Evolutionary conservation across 164 flowering plant genomes (phyloP).

Genomic region (Aristolochia contorta): DNA sequence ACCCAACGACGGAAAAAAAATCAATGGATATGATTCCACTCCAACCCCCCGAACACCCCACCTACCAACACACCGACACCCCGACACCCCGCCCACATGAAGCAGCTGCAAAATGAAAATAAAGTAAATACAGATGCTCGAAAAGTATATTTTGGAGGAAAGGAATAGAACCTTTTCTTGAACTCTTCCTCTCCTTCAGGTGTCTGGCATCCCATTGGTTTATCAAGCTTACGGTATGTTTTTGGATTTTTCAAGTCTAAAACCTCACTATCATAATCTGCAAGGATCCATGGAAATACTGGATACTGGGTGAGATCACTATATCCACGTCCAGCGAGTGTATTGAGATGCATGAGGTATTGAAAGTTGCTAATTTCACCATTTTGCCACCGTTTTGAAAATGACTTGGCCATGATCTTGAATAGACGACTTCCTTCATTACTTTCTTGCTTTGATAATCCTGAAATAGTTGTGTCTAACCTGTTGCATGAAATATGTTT

Average conservation of each 20-base stretch:
- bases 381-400: constrained; percentile 99
- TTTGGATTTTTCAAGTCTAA: constrained; percentile 65
- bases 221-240: constrained; percentile 82
- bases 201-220: constrained; percentile 99
- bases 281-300: constrained; percentile 98
- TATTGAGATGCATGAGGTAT: constrained; percentile 98
- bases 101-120: no score
- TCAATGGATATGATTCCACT: no score
- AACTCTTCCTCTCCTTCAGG: constrained; percentile 94
- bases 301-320: constrained; percentile 99
- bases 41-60: no score
- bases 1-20: no score
- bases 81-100: no score
- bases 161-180: constrained; percentile 57
- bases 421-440: constrained; percentile 92
- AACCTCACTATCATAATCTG: constrained; percentile 86
- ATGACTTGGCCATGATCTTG: constrained; percentile 86
- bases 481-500: constrained; percentile 29
- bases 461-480: constrained; percentile 94
- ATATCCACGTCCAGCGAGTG: constrained; percentile 98
- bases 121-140: no score
- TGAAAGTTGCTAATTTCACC: constrained; percentile 99
- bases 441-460: constrained; percentile 84
- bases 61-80: no score
- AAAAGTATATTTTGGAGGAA: not conserved